These are phyloP conservation scores for Pyronema omphalodes DNA, from an alignment of 495 filamentous ascomycete species.

Conservation along the genomic window DNA sequence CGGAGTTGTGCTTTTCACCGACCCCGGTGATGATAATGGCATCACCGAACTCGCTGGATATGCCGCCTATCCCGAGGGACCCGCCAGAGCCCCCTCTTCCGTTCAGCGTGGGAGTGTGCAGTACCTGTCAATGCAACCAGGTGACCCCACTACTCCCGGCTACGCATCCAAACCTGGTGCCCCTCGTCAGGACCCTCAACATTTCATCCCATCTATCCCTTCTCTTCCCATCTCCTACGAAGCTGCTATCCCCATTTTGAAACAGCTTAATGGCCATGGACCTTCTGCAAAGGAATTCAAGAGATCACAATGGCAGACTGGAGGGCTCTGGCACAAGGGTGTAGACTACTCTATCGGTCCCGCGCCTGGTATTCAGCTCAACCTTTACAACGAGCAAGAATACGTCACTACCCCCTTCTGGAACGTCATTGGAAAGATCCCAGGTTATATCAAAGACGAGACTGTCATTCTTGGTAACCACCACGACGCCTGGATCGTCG, in stretches of 20 bases:
- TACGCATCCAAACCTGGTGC: constrained; percentile 84
- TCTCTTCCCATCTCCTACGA: constrained; percentile 81
- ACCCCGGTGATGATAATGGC: constrained; percentile 77
- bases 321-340: constrained; percentile 60
- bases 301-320: constrained; percentile 35
- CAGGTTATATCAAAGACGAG: constrained; percentile 70
- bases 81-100: constrained; percentile 69
- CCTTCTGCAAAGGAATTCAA: constrained; percentile 60
- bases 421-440: constrained; percentile 90
- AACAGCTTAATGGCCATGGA: constrained; percentile 75
- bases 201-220: constrained; percentile 62
- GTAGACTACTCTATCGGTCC: constrained; percentile 88
- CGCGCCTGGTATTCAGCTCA: constrained; percentile 53
- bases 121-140: constrained; percentile 43
- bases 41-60: constrained; percentile 67
- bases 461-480: constrained; percentile 91
- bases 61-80: constrained; percentile 64
- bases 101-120: constrained; percentile 85
- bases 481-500: constrained; percentile 42
- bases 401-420: constrained; percentile 79
- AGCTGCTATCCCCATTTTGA: constrained; percentile 70
- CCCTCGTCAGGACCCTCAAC: constrained; percentile 51
- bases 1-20: constrained; percentile 60
- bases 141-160: constrained; percentile 72
- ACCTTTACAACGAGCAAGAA: constrained; percentile 73